A percentile compares a stretch with the other conserved stretches of the same genome.
Evolutionary conservation across 2,329 filamentous ascomycete genomes (phyloP).

Genomic region (Xylaria digitata): DNA sequence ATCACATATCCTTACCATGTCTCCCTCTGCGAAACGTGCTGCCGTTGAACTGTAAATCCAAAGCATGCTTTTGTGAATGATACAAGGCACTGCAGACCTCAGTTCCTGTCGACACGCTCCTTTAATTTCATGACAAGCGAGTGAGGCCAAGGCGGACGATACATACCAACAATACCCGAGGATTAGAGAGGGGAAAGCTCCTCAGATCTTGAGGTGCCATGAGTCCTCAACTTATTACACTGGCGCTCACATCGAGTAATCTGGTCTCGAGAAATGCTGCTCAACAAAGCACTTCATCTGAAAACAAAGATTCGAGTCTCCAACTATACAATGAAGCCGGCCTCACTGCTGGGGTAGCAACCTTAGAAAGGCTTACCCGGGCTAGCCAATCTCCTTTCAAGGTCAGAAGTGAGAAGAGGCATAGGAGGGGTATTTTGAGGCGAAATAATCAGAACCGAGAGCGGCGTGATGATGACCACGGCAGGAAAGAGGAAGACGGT

Average conservation of each 20-base stretch:
- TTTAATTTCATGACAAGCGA: background rate
- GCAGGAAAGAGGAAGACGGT: too few relatives aligned
- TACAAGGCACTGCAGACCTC: background rate
- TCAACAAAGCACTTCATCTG: background rate
- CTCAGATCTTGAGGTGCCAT: slow-evolving; percentile 9
- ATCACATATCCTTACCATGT: background rate
- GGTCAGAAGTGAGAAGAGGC: background rate
- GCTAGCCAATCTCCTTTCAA: too few relatives aligned
- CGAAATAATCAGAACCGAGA: too few relatives aligned
- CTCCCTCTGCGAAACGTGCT: background rate
- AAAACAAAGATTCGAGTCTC: background rate
- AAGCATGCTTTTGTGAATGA: background rate
- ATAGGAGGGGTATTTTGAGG: background rate
- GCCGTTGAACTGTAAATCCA: background rate
- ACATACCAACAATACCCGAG: slow-evolving; percentile 1
- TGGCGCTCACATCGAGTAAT: slow-evolving; percentile 14
- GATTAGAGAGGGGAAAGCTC: background rate
- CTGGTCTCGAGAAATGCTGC: slow-evolving; percentile 8
- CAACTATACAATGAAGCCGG: background rate
- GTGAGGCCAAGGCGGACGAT: background rate
- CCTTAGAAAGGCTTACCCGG: background rate
- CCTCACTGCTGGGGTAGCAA: background rate
- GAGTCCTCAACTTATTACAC: slow-evolving; percentile 20
- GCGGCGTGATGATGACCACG: background rate
- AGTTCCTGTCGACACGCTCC: background rate